A percentile compares a stretch with the other conserved stretches of the same genome.
These are phyloP conservation scores for Bothriochloa decipiens DNA, from an alignment of 176 grass and related monocot genomes.

Conservation along the genomic window DNA sequence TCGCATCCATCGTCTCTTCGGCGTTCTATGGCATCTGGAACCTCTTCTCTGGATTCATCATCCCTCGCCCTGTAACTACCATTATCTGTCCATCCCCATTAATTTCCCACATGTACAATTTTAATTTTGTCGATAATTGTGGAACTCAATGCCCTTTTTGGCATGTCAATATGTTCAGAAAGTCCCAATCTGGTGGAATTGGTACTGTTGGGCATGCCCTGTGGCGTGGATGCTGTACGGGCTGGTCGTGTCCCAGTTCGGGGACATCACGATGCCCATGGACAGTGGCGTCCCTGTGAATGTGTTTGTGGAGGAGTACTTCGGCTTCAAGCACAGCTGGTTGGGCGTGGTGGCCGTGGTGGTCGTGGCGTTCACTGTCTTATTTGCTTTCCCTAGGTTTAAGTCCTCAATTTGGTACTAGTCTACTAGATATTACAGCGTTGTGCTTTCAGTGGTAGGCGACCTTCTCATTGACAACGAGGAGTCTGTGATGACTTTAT, in stretches of 20 bases:
- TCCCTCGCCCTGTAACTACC: conserved; percentile 60
- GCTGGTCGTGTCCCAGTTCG: conserved; percentile 73
- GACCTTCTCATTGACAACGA: too few species aligned
- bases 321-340: conserved; percentile 75
- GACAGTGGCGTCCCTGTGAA: conserved; percentile 35
- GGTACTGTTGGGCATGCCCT: conserved; percentile 78
- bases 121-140: not conserved
- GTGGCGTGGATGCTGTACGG: conserved; percentile 81
- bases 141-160: not conserved
- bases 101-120: too few species aligned
- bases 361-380: conserved; percentile 48
- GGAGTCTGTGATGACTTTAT: too few species aligned
- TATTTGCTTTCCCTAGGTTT: conserved; percentile 71
- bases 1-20: conserved; percentile 67
- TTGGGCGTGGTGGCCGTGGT: conserved; percentile 60
- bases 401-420: too few species aligned
- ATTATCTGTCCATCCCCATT: too few species aligned
- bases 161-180: conserved; percentile 44
- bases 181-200: conserved; percentile 88
- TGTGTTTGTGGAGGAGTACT: conserved; percentile 56
- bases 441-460: too few species aligned
- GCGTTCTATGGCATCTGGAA: conserved; percentile 82
- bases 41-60: conserved; percentile 78
- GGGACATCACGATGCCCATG: conserved; percentile 47
- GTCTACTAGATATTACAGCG: too few species aligned